Evolutionary conservation across 768 basidiomycete species (phyloP).

Genomic region (Coprinopsis marcescibilis): DNA sequence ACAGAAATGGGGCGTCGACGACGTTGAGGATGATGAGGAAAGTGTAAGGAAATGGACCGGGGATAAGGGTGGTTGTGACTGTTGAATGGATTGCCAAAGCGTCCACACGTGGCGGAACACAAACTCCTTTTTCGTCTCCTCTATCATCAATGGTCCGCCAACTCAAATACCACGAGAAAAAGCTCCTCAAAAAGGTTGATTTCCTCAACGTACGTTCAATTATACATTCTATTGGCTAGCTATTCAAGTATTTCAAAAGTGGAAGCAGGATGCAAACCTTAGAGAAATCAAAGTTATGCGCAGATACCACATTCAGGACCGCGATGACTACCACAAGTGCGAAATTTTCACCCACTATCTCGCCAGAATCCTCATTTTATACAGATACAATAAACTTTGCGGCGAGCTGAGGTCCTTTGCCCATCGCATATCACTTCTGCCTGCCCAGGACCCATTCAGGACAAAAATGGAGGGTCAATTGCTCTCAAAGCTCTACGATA

Average conservation of each 20-base stretch:
- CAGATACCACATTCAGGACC: constrained; percentile 89
- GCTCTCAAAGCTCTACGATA: constrained; percentile 94
- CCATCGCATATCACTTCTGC: constrained; percentile 81
- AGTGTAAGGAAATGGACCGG: background rate
- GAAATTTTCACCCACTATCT: constrained; percentile 10
- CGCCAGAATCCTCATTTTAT: background rate
- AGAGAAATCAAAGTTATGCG: constrained; percentile 94
- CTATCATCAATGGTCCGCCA: constrained; percentile 69
- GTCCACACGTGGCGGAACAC: constrained; percentile 7
- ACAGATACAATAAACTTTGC: constrained; percentile 90
- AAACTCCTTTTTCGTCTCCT: constrained; percentile 14
- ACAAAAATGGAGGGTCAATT: constrained; percentile 79
- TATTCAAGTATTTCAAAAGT: constrained; percentile 41
- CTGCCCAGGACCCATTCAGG: constrained; percentile 85
- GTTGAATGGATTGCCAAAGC: background rate
- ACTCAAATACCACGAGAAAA: constrained; percentile 95
- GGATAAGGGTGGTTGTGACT: background rate
- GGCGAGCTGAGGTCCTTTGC: constrained; percentile 82
- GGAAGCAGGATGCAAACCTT: constrained; percentile 91
- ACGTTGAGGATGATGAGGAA: background rate
- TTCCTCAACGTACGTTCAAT: constrained; percentile 83
- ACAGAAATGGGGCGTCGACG: background rate
- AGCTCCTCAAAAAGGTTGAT: constrained; percentile 93
- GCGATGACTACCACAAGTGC: constrained; percentile 92
- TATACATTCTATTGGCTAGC: background rate